These are phyloP conservation scores for Phenoliferia sp. DNA, from an alignment of 1,284 basidiomycete genomes.

Conservation along the genomic window DNA sequence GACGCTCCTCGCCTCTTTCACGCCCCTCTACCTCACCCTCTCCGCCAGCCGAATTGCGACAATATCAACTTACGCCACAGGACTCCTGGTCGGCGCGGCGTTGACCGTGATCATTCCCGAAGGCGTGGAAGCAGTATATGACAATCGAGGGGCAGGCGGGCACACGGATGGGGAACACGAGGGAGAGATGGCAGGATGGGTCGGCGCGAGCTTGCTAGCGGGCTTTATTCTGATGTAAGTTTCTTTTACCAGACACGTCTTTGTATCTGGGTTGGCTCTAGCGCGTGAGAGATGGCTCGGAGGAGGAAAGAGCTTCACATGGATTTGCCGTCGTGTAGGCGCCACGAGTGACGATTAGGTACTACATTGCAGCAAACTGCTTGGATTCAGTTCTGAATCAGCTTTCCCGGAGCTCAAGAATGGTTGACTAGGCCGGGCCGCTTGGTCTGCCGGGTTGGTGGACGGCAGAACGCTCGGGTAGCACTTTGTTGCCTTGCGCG, in stretches of 20 bases:
- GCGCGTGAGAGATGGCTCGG: not conserved
- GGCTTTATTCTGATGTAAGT: conserved; percentile 83
- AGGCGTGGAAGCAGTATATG: conserved; percentile 23
- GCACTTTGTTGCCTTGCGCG: no score
- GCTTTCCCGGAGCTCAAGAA: no score
- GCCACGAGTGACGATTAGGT: no score
- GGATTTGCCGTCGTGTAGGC: no score
- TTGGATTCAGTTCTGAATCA: no score
- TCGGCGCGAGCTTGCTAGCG: conserved; percentile 66
- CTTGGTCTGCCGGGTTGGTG: no score
- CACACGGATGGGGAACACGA: conserved; percentile 11
- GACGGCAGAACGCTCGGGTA: no score
- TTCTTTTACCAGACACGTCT: no score
- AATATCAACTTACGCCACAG: not conserved
- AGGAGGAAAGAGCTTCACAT: no score
- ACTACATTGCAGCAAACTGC: no score
- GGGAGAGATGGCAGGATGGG: conserved; percentile 35
- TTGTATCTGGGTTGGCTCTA: no score
- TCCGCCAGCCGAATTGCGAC: not conserved
- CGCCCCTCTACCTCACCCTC: not conserved
- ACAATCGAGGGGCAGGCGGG: not conserved
- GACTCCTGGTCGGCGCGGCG: conserved; percentile 44
- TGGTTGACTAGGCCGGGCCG: no score
- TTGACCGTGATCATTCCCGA: conserved; percentile 88
- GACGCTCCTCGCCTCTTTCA: not conserved